Evolutionary conservation across 768 basidiomycete species (phyloP).

Genomic region (Mycena leptocephala): DNA sequence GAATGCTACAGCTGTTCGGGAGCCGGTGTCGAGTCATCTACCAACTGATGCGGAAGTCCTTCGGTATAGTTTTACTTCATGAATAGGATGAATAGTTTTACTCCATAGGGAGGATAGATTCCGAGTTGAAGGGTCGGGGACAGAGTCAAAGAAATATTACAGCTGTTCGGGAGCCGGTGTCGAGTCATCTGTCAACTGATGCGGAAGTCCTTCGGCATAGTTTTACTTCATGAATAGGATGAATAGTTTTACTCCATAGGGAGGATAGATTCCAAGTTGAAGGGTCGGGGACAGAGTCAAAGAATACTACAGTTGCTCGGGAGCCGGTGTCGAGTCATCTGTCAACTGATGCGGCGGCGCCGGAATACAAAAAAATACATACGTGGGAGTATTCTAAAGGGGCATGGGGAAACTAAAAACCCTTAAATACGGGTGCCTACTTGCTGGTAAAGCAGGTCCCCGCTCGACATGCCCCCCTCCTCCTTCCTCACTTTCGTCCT

Average conservation of each 20-base stretch:
- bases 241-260: too few relatives aligned
- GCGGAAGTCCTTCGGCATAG: too few relatives aligned
- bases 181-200: too few relatives aligned
- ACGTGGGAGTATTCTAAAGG: background rate
- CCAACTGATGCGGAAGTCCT: too few relatives aligned
- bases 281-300: too few relatives aligned
- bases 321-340: too few relatives aligned
- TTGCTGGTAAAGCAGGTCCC: background rate
- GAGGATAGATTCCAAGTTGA: too few relatives aligned
- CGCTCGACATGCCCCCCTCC: background rate
- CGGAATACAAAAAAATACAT: slow-evolving; percentile 2
- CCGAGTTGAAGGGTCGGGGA: background rate
- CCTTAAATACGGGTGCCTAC: background rate
- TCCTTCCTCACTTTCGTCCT: slow-evolving; percentile 2
- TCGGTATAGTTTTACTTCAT: background rate
- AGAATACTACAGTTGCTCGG: too few relatives aligned
- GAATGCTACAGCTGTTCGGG: too few relatives aligned
- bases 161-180: slow-evolving; percentile 1
- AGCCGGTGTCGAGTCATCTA: too few relatives aligned
- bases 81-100: background rate
- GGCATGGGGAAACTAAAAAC: background rate
- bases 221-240: too few relatives aligned
- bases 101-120: background rate
- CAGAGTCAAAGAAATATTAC: background rate
- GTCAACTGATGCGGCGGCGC: background rate